Conservation (phyloP, 805 yeast species). For the Ogataea henricii region DNA sequence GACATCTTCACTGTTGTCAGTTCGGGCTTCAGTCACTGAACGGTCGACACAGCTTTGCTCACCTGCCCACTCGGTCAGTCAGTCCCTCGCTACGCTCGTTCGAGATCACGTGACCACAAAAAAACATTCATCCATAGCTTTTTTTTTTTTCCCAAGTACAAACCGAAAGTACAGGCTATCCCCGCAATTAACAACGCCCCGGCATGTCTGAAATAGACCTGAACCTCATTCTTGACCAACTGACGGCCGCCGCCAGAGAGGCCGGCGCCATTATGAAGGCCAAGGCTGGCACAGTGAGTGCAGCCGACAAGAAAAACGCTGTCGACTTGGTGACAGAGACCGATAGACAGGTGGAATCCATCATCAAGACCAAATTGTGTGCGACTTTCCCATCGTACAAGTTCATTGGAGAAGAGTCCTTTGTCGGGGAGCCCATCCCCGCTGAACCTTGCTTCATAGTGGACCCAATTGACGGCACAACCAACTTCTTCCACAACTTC, state of each 20-base stretch:
- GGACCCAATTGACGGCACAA: conserved; percentile 68
- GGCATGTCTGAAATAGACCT: background rate
- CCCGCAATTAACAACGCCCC: no score
- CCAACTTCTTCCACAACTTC: conserved; percentile 62
- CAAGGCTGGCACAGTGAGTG: conserved; percentile 13
- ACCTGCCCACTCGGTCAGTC: no score
- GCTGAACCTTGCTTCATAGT: conserved; percentile 63
- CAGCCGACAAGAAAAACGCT: conserved; percentile 31
- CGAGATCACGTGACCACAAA: no score
- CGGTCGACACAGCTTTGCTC: no score
- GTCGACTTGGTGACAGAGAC: conserved; percentile 65
- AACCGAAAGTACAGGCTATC: no score
- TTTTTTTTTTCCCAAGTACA: no score
- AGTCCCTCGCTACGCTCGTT: no score
- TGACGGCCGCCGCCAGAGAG: conserved; percentile 29
- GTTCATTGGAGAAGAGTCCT: conserved; percentile 66
- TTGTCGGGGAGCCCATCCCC: conserved; percentile 35
- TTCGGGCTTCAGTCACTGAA: no score
- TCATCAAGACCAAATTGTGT: conserved; percentile 34
- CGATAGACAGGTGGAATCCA: conserved; percentile 55
- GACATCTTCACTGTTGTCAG: no score
- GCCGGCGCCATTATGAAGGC: conserved; percentile 17
- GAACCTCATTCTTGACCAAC: conserved; percentile 31
- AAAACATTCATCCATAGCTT: no score
- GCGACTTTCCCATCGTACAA: conserved; percentile 47